Evolutionary conservation across 805 yeast genomes (phyloP), one percentile per base, ranked within the genome.

Genomic region (Candida argentea): DNA sequence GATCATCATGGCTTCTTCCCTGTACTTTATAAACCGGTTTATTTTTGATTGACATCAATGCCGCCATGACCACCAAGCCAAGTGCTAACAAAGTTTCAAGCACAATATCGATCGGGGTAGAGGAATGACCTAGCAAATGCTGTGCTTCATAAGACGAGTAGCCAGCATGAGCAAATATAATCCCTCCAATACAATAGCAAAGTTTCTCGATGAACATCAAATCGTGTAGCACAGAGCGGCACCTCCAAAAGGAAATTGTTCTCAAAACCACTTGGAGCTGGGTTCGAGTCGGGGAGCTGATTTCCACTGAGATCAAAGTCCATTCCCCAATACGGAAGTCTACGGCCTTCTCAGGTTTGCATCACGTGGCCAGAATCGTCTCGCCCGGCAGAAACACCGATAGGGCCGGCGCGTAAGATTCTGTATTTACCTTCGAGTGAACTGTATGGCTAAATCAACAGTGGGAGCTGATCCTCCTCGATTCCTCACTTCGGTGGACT

Each of bases 141-240:
- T 64, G 65, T 47, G 59, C 61, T 40, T 71, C 76, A 36, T 62
- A 66, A 2, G 76, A 61, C 5, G 77, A 71, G 37, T 67, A 70
- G 1, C 67, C 73, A 1, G 75, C 62, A 42, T 73, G 76, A 1
- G 57, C 27, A 20, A 71, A 51, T 25, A 36, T 35, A 22, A 38
- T 30, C 25, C 28, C 20, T 12, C 39, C 44, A 10, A 37, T 18
- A 5, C 32, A 9, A 26, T 31, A 38, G 20, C 7, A 8, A 10
- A 18, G n/a, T n/a, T n/a, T n/a, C n/a, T n/a, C n/a, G n/a, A n/a
- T n/a, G n/a, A n/a, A n/a, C n/a, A n/a, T n/a, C n/a, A n/a, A n/a
- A n/a, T n/a, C n/a, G n/a, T n/a, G n/a, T n/a, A n/a, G n/a, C n/a
- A n/a, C n/a, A n/a, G n/a, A n/a, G n/a, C n/a, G n/a, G n/a, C n/a